Evolutionary conservation across 2,329 filamentous ascomycete genomes (phyloP).

Genomic region (Sporothrix phasma): DNA sequence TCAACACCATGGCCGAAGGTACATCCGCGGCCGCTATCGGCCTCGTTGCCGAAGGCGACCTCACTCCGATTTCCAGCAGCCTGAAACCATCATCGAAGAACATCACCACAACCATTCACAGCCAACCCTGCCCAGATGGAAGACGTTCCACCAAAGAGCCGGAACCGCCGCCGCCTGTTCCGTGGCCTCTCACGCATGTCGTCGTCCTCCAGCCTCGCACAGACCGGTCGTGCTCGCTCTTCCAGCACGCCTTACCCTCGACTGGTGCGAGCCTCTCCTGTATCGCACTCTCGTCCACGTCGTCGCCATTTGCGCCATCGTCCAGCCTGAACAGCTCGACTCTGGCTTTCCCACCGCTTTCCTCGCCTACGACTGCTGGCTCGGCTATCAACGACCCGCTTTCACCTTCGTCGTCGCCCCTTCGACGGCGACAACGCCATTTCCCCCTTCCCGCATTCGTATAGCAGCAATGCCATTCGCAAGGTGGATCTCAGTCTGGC

Average conservation of each 20-base stretch:
- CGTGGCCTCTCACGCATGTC: conserved; percentile 71
- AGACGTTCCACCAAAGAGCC: conserved; percentile 21
- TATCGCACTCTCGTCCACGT: conserved; percentile 39
- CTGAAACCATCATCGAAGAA: conserved; percentile 14
- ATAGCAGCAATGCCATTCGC: conserved; percentile 32
- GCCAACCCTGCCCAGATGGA: conserved; percentile 11
- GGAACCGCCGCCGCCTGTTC: conserved; percentile 58
- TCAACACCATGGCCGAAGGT: not conserved
- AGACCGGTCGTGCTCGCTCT: conserved; percentile 53
- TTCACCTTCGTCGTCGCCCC: conserved; percentile 20
- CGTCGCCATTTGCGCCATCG: conserved; percentile 33
- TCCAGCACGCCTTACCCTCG: conserved; percentile 55
- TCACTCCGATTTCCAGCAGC: conserved; percentile 15
- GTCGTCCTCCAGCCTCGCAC: conserved; percentile 63
- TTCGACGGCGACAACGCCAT: conserved; percentile 27
- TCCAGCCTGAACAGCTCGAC: conserved; percentile 20
- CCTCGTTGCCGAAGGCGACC: not conserved
- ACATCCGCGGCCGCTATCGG: not conserved
- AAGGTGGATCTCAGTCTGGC: conserved; percentile 32
- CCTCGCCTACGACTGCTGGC: conserved; percentile 23
- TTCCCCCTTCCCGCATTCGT: conserved; percentile 11
- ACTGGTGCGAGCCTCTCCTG: conserved; percentile 42
- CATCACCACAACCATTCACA: conserved; percentile 7
- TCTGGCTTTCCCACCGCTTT: conserved; percentile 23
- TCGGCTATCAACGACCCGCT: not conserved